Conservation (phyloP, 805 yeast genomes). For the Candida pseudoglaebosa region DNA sequence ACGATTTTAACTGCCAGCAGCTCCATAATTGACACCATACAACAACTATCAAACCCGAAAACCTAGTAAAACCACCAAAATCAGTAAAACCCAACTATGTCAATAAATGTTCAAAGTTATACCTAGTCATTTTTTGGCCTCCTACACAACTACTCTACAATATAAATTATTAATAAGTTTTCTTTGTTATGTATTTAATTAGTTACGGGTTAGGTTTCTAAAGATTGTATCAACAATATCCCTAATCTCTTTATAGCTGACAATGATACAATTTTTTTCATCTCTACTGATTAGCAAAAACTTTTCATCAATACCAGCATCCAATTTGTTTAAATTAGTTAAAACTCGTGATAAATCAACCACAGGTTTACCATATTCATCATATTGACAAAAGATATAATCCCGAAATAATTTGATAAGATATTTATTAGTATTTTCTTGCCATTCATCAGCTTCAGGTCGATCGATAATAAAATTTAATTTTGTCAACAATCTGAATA, state of each 20-base stretch:
- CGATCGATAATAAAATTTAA: constrained; percentile 73
- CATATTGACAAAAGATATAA: constrained; percentile 79
- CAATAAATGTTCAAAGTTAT: neutral
- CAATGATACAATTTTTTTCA: constrained; percentile 79
- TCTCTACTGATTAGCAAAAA: constrained; percentile 77
- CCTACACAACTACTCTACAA: no score
- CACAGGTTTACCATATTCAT: constrained; percentile 71
- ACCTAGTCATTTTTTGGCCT: neutral
- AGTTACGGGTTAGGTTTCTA: constrained; percentile 38
- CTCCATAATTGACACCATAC: no score
- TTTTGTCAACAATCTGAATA: constrained; percentile 79
- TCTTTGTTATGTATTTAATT: neutral
- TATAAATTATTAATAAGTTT: neutral
- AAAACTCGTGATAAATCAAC: constrained; percentile 81
- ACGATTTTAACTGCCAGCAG: neutral
- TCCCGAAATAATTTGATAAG: constrained; percentile 65
- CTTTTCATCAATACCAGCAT: constrained; percentile 86
- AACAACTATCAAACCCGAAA: no score
- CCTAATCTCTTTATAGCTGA: constrained; percentile 78
- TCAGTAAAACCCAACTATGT: no score
- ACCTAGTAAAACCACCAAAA: no score
- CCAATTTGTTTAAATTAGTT: constrained; percentile 78
- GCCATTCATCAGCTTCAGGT: constrained; percentile 48
- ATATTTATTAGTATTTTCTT: constrained; percentile 74
- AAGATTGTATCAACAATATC: constrained; percentile 68